phyloP scores from a whole-genome alignment of 495 filamentous ascomycete species.

The Choiromyces venosus region DNA sequence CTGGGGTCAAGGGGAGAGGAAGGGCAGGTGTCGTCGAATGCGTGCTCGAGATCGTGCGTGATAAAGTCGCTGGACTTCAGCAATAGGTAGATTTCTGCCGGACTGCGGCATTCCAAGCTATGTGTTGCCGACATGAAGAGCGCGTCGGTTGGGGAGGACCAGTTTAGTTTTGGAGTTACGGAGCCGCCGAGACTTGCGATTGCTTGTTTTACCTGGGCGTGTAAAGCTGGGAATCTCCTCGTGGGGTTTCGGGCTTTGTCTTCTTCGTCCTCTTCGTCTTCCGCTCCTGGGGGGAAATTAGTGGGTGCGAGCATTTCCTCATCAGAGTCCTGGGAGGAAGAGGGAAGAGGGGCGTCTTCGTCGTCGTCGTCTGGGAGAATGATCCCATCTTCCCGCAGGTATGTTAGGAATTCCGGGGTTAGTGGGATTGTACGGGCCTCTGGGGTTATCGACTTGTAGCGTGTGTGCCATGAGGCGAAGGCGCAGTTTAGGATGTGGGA shows the following conservation, averaged over 20 bases:
- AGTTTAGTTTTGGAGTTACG: slow-evolving; percentile 89
- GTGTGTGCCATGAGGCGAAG: slow-evolving; percentile 78
- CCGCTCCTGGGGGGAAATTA: slow-evolving; percentile 36
- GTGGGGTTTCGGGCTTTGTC: slow-evolving; percentile 41
- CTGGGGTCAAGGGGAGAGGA: slow-evolving; percentile 28
- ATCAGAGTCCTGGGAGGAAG: slow-evolving; percentile 47
- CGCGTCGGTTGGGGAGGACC: slow-evolving; percentile 94
- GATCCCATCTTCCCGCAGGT: slow-evolving; percentile 90
- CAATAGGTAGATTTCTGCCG: slow-evolving; percentile 88
- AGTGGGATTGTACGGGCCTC: slow-evolving; percentile 80
- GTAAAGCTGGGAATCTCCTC: slow-evolving; percentile 58
- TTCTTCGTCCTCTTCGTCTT: slow-evolving; percentile 46
- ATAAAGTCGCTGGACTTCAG: slow-evolving; percentile 91
- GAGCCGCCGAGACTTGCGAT: slow-evolving; percentile 75
- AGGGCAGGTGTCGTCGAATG: slow-evolving; percentile 71
- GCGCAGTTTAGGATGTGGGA: slow-evolving; percentile 91
- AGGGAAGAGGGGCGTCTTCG: slow-evolving; percentile 40
- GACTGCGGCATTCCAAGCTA: slow-evolving; percentile 74
- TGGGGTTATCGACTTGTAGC: slow-evolving; percentile 73
- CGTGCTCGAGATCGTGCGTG: slow-evolving; percentile 87
- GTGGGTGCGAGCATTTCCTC: slow-evolving; percentile 34
- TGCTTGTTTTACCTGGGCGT: slow-evolving; percentile 64
- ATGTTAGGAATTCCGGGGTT: slow-evolving; percentile 65
- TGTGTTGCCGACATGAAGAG: slow-evolving; percentile 92
- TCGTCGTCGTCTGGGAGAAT: slow-evolving; percentile 62